phyloP scores from a whole-genome alignment of 2,329 filamentous ascomycete species.

The Ceratocystiopsis minuta region DNA sequence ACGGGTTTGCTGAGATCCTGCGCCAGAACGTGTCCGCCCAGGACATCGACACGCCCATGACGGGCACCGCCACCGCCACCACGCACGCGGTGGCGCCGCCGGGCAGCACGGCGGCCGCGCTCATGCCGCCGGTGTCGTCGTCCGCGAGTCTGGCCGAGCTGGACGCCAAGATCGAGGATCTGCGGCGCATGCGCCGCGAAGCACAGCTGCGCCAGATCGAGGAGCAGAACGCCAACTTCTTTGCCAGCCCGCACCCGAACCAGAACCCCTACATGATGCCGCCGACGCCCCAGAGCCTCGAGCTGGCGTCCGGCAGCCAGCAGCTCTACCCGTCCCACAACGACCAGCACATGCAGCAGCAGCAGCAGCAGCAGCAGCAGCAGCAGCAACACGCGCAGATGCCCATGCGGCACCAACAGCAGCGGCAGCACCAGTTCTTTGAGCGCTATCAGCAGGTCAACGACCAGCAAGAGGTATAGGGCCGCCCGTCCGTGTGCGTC shows the following conservation, averaged over 20 bases:
- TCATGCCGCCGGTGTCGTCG: slow-evolving; percentile 26
- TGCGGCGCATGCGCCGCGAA: slow-evolving; percentile 45
- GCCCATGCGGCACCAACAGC: slow-evolving; percentile 13
- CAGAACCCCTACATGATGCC: slow-evolving; percentile 38
- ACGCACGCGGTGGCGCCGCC: slow-evolving; percentile 19
- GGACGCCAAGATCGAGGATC: slow-evolving; percentile 47
- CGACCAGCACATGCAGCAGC: slow-evolving; percentile 23
- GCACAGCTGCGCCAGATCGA: slow-evolving; percentile 40
- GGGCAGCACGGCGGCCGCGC: slow-evolving; percentile 26
- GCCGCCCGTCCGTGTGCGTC: no score
- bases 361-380: slow-evolving; percentile 17
- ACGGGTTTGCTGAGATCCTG: slow-evolving; percentile 39
- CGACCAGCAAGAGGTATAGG: slow-evolving; percentile 47
- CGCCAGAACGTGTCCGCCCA: slow-evolving; percentile 6
- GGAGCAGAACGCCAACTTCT: slow-evolving; percentile 39
- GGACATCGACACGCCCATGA: slow-evolving; percentile 31
- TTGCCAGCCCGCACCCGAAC: slow-evolving; percentile 25
- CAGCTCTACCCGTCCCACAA: slow-evolving; percentile 45
- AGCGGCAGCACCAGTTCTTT: slow-evolving; percentile 34
- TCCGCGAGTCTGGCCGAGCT: slow-evolving; percentile 35
- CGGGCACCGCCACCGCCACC: slow-evolving; percentile 20
- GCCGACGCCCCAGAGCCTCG: slow-evolving; percentile 64
- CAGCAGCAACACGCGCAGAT: slow-evolving; percentile 30
- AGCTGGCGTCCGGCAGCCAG: slow-evolving; percentile 46
- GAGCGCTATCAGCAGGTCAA: slow-evolving; percentile 50